Evolutionary conservation across 169 alveolate species (phyloP).

Genomic region (Condylostoma magnum): DNA sequence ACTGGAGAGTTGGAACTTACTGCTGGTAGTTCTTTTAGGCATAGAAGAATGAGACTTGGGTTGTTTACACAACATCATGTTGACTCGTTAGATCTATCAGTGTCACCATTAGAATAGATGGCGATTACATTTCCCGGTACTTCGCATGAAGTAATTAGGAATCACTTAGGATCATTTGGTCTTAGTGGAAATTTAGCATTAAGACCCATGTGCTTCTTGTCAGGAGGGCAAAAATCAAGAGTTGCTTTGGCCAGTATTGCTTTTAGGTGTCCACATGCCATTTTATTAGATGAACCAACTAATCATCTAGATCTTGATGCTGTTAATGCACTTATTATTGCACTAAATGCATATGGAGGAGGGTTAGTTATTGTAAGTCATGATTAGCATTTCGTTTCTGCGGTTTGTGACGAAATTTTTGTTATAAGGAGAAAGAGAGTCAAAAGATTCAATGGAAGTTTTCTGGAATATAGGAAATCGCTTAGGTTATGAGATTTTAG

Average conservation of each 20-base stretch:
- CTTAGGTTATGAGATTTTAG: too few species aligned
- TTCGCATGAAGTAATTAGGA: constrained; percentile 85
- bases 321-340: constrained; percentile 95
- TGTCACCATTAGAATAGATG: constrained; percentile 94
- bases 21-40: constrained; percentile 90
- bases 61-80: constrained; percentile 96
- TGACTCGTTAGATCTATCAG: constrained; percentile 91
- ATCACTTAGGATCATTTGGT: constrained; percentile 93
- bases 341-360: constrained; percentile 92
- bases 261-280: constrained; percentile 93
- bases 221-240: constrained; percentile 97
- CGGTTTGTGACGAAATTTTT: constrained; percentile 92
- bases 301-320: constrained; percentile 98
- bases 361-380: constrained; percentile 95
- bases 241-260: constrained; percentile 96
- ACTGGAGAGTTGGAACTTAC: constrained; percentile 83
- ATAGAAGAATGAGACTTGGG: constrained; percentile 92
- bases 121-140: constrained; percentile 77
- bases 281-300: constrained; percentile 97
- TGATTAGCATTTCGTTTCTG: constrained; percentile 92
- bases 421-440: constrained; percentile 85
- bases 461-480: constrained; percentile 89
- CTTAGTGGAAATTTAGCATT: constrained; percentile 92
- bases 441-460: constrained; percentile 86
- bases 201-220: constrained; percentile 95